A percentile compares a stretch with the other conserved stretches of the same genome.
Conservation (phyloP, 2,329 filamentous ascomycete genomes). For the Pestalotiopsis sp. region DNA sequence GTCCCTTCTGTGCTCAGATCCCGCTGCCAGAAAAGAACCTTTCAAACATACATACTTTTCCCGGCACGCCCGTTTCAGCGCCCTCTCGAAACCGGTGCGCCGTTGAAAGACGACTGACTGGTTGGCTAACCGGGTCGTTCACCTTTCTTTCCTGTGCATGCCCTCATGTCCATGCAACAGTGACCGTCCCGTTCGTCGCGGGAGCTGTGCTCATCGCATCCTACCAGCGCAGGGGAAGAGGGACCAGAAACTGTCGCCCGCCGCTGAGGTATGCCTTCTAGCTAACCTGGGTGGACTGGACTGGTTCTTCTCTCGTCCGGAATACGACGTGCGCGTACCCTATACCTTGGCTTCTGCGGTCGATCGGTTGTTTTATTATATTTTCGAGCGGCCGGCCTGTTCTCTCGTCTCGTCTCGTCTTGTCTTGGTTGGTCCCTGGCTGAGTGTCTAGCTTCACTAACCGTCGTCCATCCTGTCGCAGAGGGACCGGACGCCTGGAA, state of each 20-base stretch:
- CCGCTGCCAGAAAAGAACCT: conserved; percentile 6
- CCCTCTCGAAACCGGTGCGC: not conserved
- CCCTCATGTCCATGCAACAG: not conserved
- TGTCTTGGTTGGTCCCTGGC: conserved; percentile 10
- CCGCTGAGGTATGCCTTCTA: not conserved
- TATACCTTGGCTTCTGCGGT: not conserved
- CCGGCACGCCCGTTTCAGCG: not conserved
- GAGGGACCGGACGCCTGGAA: not conserved
- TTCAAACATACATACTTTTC: not conserved
- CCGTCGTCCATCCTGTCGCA: not conserved
- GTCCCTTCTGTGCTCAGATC: not conserved
- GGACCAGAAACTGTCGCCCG: not conserved
- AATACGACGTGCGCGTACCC: not conserved
- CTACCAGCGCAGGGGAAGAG: not conserved
- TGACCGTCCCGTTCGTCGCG: not conserved
- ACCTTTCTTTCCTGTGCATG: not conserved
- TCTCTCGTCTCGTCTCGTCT: not conserved
- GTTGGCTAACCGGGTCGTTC: not conserved
- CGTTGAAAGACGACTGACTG: not conserved
- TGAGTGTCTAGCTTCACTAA: not conserved
- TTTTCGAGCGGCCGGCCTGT: not conserved
- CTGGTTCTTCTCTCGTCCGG: not conserved
- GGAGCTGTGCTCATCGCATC: not conserved
- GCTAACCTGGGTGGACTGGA: not conserved
- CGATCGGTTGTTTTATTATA: not conserved